These are phyloP conservation scores for Solanum commersonii DNA, from an alignment of 257 asterid genomes.

Conservation along the genomic window DNA sequence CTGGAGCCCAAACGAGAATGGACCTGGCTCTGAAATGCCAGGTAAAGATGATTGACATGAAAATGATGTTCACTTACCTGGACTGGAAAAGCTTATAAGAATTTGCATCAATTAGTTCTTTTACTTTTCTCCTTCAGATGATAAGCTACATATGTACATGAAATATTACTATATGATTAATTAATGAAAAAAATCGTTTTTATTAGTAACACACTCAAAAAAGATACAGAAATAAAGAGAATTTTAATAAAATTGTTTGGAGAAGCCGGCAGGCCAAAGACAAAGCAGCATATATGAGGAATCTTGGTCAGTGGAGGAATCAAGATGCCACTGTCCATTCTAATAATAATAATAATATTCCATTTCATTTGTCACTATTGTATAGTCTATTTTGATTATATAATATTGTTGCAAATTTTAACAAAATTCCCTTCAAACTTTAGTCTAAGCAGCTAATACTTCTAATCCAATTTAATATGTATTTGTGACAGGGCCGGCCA, in stretches of 20 bases:
- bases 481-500: not conserved
- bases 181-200: not conserved
- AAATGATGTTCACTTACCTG: too few relatives aligned
- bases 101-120: not conserved
- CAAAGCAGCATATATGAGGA: not conserved
- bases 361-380: not conserved
- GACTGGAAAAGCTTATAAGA: not conserved
- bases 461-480: not conserved
- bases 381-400: not conserved
- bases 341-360: not conserved
- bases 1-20: too few relatives aligned
- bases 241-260: not conserved
- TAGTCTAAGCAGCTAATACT: not conserved
- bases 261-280: not conserved
- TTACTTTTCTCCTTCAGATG: not conserved
- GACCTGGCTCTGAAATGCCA: too few relatives aligned
- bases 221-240: not conserved
- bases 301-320: not conserved
- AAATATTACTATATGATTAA: not conserved
- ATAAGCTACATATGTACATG: not conserved
- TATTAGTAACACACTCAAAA: not conserved
- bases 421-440: not conserved
- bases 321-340: not conserved
- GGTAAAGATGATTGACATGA: not conserved
- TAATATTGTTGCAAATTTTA: not conserved